These are phyloP conservation scores for Clathrospora elynae DNA, from an alignment of 2,329 filamentous ascomycete species.

Conservation along the genomic window DNA sequence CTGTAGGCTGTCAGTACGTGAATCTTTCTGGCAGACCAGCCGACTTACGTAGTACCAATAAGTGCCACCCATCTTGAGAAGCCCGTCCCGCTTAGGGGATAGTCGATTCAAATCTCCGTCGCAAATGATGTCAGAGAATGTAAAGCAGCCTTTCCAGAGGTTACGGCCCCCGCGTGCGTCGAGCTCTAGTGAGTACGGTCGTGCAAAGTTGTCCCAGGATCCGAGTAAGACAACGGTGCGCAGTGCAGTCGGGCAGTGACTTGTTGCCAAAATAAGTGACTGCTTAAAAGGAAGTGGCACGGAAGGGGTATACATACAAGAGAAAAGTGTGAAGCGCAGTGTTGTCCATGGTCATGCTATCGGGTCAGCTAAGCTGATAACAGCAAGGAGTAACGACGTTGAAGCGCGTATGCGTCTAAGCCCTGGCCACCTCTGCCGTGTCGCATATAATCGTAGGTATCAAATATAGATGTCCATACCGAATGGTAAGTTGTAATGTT, in stretches of 20 bases:
- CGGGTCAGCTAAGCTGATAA: conserved; percentile 37
- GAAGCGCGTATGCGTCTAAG: conserved; percentile 38
- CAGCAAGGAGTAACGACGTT: conserved; percentile 30
- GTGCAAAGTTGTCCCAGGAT: conserved; percentile 93
- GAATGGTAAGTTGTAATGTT: conserved; percentile 26
- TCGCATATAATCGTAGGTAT: conserved; percentile 26
- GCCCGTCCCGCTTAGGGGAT: conserved; percentile 69
- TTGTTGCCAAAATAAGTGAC: conserved; percentile 32
- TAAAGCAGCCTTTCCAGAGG: conserved; percentile 86
- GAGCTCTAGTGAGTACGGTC: conserved; percentile 77
- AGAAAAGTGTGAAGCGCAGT: conserved; percentile 71
- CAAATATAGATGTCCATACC: conserved; percentile 42
- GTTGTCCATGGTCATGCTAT: conserved; percentile 39
- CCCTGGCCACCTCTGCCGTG: conserved; percentile 22
- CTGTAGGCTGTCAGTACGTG: conserved; percentile 53
- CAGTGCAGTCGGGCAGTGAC: conserved; percentile 52
- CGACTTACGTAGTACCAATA: conserved; percentile 92
- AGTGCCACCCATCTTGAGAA: conserved; percentile 86
- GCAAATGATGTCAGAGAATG: conserved; percentile 82
- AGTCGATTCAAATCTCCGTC: conserved; percentile 67
- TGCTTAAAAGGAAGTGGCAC: conserved; percentile 19
- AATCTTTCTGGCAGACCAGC: not conserved
- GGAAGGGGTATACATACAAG: conserved; percentile 43
- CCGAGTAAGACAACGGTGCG: conserved; percentile 80
- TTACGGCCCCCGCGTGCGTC: conserved; percentile 74